phyloP scores from a whole-genome alignment of 192 early-diverging fungal genomes.

The Linnemannia zychae region DNA sequence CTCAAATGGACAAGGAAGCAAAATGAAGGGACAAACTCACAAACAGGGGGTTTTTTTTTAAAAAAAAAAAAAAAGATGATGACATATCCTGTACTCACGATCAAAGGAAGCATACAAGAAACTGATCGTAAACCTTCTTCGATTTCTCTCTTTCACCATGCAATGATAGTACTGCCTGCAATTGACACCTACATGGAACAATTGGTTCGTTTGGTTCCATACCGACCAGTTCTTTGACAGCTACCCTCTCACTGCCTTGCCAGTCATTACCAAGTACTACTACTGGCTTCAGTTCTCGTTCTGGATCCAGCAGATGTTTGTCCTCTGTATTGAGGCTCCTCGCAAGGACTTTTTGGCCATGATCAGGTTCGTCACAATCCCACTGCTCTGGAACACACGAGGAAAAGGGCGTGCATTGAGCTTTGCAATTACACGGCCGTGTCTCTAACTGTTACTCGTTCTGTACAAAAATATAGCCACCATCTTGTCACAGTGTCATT shows the following conservation, averaged over 20 bases:
- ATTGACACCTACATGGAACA: conserved; percentile 50
- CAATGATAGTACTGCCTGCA: conserved; percentile 44
- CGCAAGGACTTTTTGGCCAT: conserved; percentile 82
- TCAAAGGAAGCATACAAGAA: not conserved
- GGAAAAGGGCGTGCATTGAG: not conserved
- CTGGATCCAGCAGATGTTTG: conserved; percentile 86
- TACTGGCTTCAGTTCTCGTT: conserved; percentile 81
- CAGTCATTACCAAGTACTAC: conserved; percentile 75
- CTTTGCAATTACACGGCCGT: not conserved
- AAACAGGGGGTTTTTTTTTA: too few species aligned
- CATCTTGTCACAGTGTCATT: conserved; percentile 82
- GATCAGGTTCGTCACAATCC: conserved; percentile 45
- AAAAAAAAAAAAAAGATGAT: too few species aligned
- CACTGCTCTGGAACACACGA: not conserved
- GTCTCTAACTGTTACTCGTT: not conserved
- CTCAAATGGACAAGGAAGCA: too few species aligned
- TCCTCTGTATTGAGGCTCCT: conserved; percentile 76
- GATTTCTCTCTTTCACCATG: not conserved
- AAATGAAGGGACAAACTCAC: too few species aligned
- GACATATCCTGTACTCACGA: too few species aligned
- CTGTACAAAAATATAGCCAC: conserved; percentile 59
- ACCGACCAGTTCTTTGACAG: conserved; percentile 75
- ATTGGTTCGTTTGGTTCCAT: conserved; percentile 71
- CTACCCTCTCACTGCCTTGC: conserved; percentile 74
- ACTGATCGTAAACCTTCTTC: not conserved